Evolutionary conservation across 768 basidiomycete species (phyloP).

Genomic region (Solioccasus polychromus): DNA sequence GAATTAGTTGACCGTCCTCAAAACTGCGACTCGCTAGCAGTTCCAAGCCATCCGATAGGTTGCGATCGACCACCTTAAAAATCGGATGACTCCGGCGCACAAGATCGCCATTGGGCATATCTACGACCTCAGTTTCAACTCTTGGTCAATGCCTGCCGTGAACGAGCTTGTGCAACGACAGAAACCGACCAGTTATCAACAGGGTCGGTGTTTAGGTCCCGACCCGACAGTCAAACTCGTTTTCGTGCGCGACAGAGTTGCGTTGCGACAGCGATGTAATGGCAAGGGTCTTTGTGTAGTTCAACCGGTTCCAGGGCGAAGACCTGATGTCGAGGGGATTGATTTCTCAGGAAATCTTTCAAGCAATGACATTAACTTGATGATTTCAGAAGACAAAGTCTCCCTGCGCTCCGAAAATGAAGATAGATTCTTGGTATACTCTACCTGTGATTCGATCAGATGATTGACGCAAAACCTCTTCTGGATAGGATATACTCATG

Average conservation of each 20-base stretch:
- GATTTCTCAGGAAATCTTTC: too few species aligned
- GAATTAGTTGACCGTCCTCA: too few species aligned
- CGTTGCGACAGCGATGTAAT: not conserved
- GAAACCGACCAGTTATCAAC: conserved; percentile 16
- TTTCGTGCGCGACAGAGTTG: conserved; percentile 8
- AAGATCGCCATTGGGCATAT: conserved; percentile 32
- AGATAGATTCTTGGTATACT: too few species aligned
- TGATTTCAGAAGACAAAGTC: too few species aligned
- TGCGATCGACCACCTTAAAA: conserved; percentile 23
- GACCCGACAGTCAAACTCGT: conserved; percentile 13
- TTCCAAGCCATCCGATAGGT: conserved; percentile 30
- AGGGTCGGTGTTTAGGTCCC: conserved; percentile 29
- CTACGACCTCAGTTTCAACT: conserved; percentile 19
- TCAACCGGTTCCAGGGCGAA: not conserved
- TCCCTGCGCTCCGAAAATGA: too few species aligned
- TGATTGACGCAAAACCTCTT: too few species aligned
- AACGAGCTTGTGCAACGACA: conserved; percentile 24
- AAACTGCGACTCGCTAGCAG: conserved; percentile 36
- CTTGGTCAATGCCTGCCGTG: conserved; percentile 39
- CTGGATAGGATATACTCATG: too few species aligned
- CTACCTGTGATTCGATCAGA: too few species aligned
- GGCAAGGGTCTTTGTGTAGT: too few species aligned
- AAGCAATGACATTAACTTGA: too few species aligned
- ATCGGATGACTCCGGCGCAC: conserved; percentile 24
- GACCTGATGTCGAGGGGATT: not conserved